These are phyloP conservation scores for Thozetella sp. DNA, from an alignment of 495 filamentous ascomycete genomes.

Conservation along the genomic window DNA sequence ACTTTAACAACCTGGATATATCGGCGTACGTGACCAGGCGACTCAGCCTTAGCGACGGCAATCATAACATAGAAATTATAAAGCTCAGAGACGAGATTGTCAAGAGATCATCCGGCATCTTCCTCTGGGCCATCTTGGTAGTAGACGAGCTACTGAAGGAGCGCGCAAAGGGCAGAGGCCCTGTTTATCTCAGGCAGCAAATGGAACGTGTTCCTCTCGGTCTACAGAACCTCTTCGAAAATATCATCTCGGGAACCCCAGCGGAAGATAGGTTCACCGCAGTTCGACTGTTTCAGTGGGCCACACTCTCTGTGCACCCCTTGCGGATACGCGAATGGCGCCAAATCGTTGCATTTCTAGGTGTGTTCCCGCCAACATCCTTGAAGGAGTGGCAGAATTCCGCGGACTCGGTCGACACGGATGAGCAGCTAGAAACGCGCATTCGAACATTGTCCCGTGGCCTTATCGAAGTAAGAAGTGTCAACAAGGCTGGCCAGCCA, in stretches of 20 bases:
- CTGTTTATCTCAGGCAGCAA: background rate
- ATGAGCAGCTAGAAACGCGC: conserved; percentile 9
- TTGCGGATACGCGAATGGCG: conserved; percentile 19
- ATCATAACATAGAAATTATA: background rate
- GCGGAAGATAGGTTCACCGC: background rate
- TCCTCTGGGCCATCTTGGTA: conserved; percentile 19
- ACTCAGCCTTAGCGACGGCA: background rate
- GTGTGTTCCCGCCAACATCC: background rate
- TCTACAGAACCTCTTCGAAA: background rate
- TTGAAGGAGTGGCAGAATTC: conserved; percentile 10
- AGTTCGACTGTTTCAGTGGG: conserved; percentile 18
- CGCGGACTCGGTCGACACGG: conserved; percentile 4
- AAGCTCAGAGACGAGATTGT: conserved; percentile 4
- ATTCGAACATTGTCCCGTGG: conserved; percentile 8
- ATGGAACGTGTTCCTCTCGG: conserved; percentile 1
- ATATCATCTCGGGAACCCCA: background rate
- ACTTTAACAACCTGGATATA: conserved; percentile 10
- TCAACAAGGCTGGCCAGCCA: too few relatives aligned
- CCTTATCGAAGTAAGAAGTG: conserved; percentile 5
- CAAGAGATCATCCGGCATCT: conserved; percentile 11
- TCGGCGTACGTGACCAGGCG: conserved; percentile 7
- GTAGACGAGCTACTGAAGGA: conserved; percentile 10
- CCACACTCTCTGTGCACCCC: conserved; percentile 4
- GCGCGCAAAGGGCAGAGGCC: conserved; percentile 4
- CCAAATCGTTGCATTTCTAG: conserved; percentile 18